Base-by-base conservation (phyloP, 495 filamentous ascomycete species). In the Parachaetomium inaequale region DNA sequence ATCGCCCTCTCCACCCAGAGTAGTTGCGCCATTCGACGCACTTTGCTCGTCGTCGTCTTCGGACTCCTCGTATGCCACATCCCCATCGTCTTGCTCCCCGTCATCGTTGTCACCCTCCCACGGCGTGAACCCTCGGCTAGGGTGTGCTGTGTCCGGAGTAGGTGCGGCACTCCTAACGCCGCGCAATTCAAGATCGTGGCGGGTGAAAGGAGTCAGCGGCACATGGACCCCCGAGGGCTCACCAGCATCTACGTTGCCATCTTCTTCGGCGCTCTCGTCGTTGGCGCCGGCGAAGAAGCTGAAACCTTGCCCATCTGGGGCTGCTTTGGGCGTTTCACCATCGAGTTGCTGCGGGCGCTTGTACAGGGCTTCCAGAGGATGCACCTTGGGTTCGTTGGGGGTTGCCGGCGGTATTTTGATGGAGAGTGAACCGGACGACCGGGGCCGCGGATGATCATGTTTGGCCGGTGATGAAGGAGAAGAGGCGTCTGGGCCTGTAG, bases 131-230 rank as follows among this genome's bases (percentile, higher is more conserved):
- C 81, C 76, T 21, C 82, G 80, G 32, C 77, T 82, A 21, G 87
- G 85, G 58, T 89, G 83, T n/a, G 90, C 89, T 0, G 94, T 98
- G 68, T 98, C 94, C 1, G 94, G 94, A 0, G 94, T 98, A 2
- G 94, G 94, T 0, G 94, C 94, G 12, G 93, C 93, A 66, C 91
- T 95, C 46, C 92, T 80, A 17, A 89, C 64, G 19, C 85, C 85
- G 40, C 92, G 83, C 58, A 79, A 80, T 66, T 91, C 87, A 12
- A 93, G 79, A 61, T 96, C 92, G 59, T 84, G 82, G 59, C 87
- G 86, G 2, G 88, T 89, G 70, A 86, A 95, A 0, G 92, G 92
- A 0, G 92, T 94, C 63, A 91, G 83, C 3, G 90, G 92, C 26
- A 80, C 81, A 19, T 81, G 71, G 42, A 32, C 65, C 10, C 45